Evolutionary conservation across 441 rosid species (phyloP).

Genomic region (Daphne laureola): DNA sequence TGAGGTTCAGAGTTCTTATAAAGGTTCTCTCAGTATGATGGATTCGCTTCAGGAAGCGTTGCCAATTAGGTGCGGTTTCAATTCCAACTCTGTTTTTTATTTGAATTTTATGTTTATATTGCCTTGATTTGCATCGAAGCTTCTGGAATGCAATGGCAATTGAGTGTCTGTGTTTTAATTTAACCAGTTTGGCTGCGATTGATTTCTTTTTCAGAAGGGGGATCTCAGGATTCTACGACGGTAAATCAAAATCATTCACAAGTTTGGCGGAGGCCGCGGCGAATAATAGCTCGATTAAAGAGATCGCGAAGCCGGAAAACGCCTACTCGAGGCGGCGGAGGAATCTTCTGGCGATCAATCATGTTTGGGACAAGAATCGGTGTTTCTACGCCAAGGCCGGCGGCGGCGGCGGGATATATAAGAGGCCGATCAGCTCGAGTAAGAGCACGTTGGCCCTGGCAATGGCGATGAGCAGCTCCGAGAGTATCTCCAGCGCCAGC

Average conservation of each 20-base stretch:
- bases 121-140: no score
- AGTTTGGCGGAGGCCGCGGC: slow-evolving; percentile 43
- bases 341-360: slow-evolving; percentile 50
- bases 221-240: slow-evolving; percentile 68
- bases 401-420: slow-evolving; percentile 43
- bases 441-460: slow-evolving; percentile 66
- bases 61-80: slow-evolving; percentile 47
- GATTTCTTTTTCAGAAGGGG: slow-evolving; percentile 68
- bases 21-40: slow-evolving; percentile 47
- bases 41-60: slow-evolving; percentile 59
- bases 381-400: slow-evolving; percentile 17
- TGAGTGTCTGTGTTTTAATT: no score
- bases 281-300: slow-evolving; percentile 39
- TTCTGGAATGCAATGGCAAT: no score
- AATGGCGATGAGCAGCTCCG: slow-evolving; percentile 60
- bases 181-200: not conserved
- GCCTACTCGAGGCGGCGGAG: slow-evolving; percentile 42
- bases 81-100: no score
- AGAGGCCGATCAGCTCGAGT: slow-evolving; percentile 49
- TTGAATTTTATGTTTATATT: no score
- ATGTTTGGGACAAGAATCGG: slow-evolving; percentile 55
- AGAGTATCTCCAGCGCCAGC: slow-evolving; percentile 41
- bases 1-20: slow-evolving; percentile 63
- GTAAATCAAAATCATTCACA: slow-evolving; percentile 79
- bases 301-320: slow-evolving; percentile 71